Conservation (phyloP, 331 rosid species). For the Malus hybrid region DNA sequence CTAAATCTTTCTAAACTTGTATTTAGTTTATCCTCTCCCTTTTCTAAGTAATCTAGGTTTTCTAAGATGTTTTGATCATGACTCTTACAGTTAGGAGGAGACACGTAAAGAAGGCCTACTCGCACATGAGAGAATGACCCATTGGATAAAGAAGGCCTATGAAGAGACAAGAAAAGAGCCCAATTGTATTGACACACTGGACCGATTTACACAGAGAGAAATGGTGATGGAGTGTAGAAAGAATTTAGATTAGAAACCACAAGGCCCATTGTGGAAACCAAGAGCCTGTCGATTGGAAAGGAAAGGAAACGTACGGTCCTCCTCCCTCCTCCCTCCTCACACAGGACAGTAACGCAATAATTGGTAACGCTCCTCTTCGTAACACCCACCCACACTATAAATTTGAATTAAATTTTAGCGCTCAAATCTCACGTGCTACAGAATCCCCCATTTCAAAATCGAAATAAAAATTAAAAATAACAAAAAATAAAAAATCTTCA, state of each 20-base stretch:
- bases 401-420: constrained; percentile 43
- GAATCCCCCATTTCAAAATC: constrained; percentile 29
- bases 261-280: not conserved
- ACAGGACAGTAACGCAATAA: not conserved
- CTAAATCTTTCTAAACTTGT: too few relatives aligned
- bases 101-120: too few relatives aligned
- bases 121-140: too few relatives aligned
- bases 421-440: constrained; percentile 19
- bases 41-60: too few relatives aligned
- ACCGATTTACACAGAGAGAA: not conserved
- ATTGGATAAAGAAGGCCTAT: too few relatives aligned
- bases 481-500: not conserved
- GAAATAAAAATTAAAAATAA: not conserved
- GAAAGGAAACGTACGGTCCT: not conserved
- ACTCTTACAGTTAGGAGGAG: too few relatives aligned
- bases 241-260: not conserved
- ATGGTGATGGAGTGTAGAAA: not conserved
- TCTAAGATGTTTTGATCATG: too few relatives aligned
- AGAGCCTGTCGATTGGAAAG: not conserved
- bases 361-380: not conserved
- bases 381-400: not conserved
- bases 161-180: too few relatives aligned
- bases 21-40: too few relatives aligned
- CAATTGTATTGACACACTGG: not conserved
- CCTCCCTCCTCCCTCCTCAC: not conserved